Conservation (phyloP, 345 rosid genomes). For the Atalantia buxifolia region DNA sequence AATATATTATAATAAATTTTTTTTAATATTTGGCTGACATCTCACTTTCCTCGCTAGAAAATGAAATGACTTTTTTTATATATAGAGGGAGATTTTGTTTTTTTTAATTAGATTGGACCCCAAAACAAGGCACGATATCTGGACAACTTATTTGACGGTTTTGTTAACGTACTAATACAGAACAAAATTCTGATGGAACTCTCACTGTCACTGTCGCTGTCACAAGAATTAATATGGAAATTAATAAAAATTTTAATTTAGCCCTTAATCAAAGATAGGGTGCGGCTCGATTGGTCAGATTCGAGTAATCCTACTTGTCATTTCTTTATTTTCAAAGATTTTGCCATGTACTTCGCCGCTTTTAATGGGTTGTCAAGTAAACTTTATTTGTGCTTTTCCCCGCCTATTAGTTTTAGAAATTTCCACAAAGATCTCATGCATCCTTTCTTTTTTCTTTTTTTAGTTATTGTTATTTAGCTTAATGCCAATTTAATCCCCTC, state of each 20-base stretch:
- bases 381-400: neutral
- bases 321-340: conserved; percentile 13
- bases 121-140: conserved; percentile 17
- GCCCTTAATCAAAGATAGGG: neutral
- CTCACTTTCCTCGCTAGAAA: too few species aligned
- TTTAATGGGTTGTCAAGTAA: conserved; percentile 6
- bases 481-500: too few species aligned
- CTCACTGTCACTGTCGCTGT: conserved; percentile 16
- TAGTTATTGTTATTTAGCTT: too few species aligned
- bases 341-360: conserved; percentile 27
- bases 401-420: neutral
- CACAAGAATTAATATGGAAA: neutral
- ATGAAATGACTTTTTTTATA: too few species aligned
- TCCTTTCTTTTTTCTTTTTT: too few species aligned
- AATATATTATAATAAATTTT: too few species aligned
- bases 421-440: neutral
- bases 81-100: too few species aligned
- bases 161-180: neutral
- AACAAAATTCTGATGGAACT: conserved; percentile 9
- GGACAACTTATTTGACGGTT: conserved; percentile 26
- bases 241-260: neutral
- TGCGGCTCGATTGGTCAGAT: neutral
- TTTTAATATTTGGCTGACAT: too few species aligned
- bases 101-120: neutral
- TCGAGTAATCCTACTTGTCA: neutral